Evolutionary conservation across 495 filamentous ascomycete genomes (phyloP).

Genomic region (Lasiosphaeria miniovina): DNA sequence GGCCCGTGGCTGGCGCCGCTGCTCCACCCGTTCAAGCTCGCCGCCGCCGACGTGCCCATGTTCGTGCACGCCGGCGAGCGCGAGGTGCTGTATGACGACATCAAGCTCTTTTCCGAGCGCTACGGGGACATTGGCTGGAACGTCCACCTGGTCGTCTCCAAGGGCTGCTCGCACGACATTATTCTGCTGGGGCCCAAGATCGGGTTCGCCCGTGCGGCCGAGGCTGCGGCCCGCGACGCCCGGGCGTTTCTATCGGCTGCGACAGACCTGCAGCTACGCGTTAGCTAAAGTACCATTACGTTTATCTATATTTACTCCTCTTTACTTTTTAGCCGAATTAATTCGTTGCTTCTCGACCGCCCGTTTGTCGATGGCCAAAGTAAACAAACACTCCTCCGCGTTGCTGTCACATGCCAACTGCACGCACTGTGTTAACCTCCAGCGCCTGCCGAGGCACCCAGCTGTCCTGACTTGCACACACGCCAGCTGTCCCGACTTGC

Average conservation of each 20-base stretch:
- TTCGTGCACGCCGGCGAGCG: constrained; percentile 16
- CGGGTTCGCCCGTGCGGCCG: constrained; percentile 24
- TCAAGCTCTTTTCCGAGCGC: constrained; percentile 10
- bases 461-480: too few relatives aligned
- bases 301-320: too few relatives aligned
- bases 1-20: constrained; percentile 19
- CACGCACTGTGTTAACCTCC: too few relatives aligned
- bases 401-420: too few relatives aligned
- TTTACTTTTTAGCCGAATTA: too few relatives aligned
- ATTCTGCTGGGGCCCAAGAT: constrained; percentile 23
- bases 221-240: constrained; percentile 17
- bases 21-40: constrained; percentile 19
- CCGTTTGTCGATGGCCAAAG: too few relatives aligned
- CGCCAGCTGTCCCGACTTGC: too few relatives aligned
- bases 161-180: constrained; percentile 26
- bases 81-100: constrained; percentile 23
- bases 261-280: too few relatives aligned
- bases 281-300: too few relatives aligned
- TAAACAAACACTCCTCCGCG: too few relatives aligned
- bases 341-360: too few relatives aligned
- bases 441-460: too few relatives aligned
- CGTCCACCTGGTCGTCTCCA: constrained; percentile 16
- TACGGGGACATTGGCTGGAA: constrained; percentile 19
- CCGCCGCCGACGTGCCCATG: constrained; percentile 10
- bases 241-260: not conserved